Evolutionary conservation across 495 filamentous ascomycete species (phyloP).

Genomic region (Hypoxylon crocopeplum): DNA sequence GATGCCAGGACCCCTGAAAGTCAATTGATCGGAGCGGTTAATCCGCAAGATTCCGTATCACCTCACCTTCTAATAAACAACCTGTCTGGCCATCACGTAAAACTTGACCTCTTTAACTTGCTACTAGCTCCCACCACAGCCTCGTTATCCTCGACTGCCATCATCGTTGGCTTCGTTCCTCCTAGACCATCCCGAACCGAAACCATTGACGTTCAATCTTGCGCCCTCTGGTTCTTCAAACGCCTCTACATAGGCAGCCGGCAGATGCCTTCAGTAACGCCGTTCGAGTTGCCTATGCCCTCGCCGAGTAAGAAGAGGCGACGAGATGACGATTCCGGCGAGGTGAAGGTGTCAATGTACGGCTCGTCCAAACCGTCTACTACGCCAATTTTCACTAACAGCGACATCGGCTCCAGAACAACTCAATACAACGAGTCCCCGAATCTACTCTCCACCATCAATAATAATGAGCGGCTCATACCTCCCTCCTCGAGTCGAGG

Average conservation of each 20-base stretch:
- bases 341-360: constrained; percentile 45
- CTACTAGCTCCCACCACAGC: background rate
- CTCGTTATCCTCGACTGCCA: background rate
- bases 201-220: constrained; percentile 2
- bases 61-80: constrained; percentile 30
- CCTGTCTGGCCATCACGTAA: constrained; percentile 10
- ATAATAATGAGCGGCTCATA: constrained; percentile 31
- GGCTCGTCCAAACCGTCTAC: constrained; percentile 12
- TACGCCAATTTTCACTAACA: constrained; percentile 19
- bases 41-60: constrained; percentile 27
- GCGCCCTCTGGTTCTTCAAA: background rate
- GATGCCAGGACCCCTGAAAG: constrained; percentile 17
- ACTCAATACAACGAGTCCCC: constrained; percentile 26
- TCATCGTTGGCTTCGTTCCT: background rate
- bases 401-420: constrained; percentile 20
- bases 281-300: constrained; percentile 23
- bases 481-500: constrained; percentile 17
- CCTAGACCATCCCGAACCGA: background rate
- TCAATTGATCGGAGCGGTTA: constrained; percentile 13
- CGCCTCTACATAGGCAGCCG: background rate
- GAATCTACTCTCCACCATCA: constrained; percentile 32
- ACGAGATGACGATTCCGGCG: constrained; percentile 43
- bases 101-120: constrained; percentile 1
- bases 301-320: constrained; percentile 49
- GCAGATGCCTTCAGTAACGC: constrained; percentile 38